These are phyloP conservation scores for Zasmidium cellare DNA, from an alignment of 2,329 filamentous ascomycete species.

Conservation along the genomic window DNA sequence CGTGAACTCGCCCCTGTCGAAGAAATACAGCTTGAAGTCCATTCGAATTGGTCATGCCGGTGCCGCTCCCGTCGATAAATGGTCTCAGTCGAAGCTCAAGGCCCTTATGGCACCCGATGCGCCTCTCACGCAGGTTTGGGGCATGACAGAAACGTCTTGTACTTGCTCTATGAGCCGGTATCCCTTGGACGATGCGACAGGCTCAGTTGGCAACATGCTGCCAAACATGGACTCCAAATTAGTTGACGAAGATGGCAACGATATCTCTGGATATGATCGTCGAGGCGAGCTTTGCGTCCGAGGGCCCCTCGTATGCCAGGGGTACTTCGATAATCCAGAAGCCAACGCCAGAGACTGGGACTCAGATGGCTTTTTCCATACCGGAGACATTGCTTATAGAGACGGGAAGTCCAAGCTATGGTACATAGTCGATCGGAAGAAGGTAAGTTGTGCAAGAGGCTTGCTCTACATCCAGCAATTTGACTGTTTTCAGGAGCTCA, in stretches of 20 bases:
- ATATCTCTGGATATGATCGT: conserved; percentile 9
- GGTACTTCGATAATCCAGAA: conserved; percentile 53
- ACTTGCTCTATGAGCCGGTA: conserved; percentile 33
- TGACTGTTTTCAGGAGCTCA: conserved; percentile 47
- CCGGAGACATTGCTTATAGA: conserved; percentile 45
- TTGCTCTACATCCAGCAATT: background rate
- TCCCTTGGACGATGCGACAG: conserved; percentile 41
- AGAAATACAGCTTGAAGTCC: conserved; percentile 45
- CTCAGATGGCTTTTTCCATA: conserved; percentile 43
- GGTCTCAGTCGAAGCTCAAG: conserved; percentile 45
- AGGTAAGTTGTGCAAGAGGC: background rate
- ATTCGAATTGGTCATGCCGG: conserved; percentile 39
- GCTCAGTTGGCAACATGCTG: conserved; percentile 41
- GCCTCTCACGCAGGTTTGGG: conserved; percentile 48
- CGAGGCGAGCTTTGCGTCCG: conserved; percentile 55
- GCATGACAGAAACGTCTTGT: conserved; percentile 42
- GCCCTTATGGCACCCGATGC: conserved; percentile 39
- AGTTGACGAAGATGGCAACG: conserved; percentile 48
- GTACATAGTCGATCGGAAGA: conserved; percentile 56
- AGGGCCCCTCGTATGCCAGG: conserved; percentile 52
- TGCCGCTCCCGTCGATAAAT: conserved; percentile 52
- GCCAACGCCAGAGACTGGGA: conserved; percentile 53
- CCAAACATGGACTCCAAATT: conserved; percentile 47
- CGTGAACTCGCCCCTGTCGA: conserved; percentile 48
- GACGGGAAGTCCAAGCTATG: conserved; percentile 42